Conservation (phyloP, 106 monocot species). For the Narthecium ossifragum region DNA sequence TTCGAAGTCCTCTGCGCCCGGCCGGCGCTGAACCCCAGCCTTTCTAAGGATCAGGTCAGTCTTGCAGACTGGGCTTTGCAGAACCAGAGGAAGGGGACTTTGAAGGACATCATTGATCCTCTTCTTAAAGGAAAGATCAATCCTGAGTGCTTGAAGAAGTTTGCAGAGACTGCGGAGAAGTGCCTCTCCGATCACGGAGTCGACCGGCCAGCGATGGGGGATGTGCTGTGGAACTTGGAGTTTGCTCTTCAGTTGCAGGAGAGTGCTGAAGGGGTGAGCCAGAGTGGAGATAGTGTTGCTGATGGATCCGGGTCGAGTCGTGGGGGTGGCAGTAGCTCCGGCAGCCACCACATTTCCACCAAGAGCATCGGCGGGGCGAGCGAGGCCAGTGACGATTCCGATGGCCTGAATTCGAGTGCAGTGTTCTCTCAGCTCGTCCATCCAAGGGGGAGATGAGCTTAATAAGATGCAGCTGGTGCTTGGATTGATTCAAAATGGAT, state of each 20-base stretch:
- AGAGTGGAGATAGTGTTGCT: background rate
- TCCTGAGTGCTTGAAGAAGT: slow-evolving; percentile 59
- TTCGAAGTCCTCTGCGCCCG: slow-evolving; percentile 65
- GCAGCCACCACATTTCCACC: background rate
- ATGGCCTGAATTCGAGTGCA: slow-evolving; percentile 6
- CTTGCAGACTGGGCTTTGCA: slow-evolving; percentile 62
- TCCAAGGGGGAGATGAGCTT: slow-evolving; percentile 32
- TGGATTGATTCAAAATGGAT: no score
- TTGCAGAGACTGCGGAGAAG: slow-evolving; percentile 54
- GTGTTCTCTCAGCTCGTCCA: slow-evolving; percentile 44
- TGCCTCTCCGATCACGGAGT: slow-evolving; percentile 54
- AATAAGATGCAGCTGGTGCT: no score
- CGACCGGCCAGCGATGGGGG: slow-evolving; percentile 74
- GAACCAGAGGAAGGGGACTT: slow-evolving; percentile 30
- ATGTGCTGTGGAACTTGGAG: slow-evolving; percentile 87
- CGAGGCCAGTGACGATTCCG: slow-evolving; percentile 23
- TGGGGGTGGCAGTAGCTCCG: background rate
- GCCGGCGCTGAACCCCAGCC: slow-evolving; percentile 55
- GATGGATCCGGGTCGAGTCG: background rate
- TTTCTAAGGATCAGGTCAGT: slow-evolving; percentile 57
- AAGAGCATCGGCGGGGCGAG: slow-evolving; percentile 2
- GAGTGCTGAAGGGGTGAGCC: slow-evolving; percentile 15
- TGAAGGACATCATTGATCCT: slow-evolving; percentile 49
- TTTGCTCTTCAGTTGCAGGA: slow-evolving; percentile 49
- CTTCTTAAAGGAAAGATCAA: slow-evolving; percentile 37